Conservation (phyloP, 2,329 filamentous ascomycete species). For the Botryosphaeria dothidea region DNA sequence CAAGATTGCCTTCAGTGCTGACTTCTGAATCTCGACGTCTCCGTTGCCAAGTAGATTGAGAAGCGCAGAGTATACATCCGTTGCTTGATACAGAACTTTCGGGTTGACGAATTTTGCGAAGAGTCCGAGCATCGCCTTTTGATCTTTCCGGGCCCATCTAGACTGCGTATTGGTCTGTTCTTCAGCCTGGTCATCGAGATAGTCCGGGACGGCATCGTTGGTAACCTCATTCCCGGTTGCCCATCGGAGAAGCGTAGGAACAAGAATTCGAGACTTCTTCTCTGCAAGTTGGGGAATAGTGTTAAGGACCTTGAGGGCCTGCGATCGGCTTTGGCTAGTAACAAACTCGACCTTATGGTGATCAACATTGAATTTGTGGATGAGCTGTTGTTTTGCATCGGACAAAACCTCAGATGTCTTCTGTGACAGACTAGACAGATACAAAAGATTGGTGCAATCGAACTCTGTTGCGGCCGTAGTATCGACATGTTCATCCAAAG, state of each 20-base stretch:
- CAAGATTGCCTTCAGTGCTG: slow-evolving; percentile 79
- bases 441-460: slow-evolving; percentile 74
- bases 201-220: slow-evolving; percentile 18
- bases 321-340: slow-evolving; percentile 64
- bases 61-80: slow-evolving; percentile 74
- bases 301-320: slow-evolving; percentile 77
- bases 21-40: slow-evolving; percentile 85
- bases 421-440: slow-evolving; percentile 54
- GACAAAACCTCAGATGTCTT: slow-evolving; percentile 30
- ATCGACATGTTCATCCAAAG: not conserved
- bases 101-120: slow-evolving; percentile 88
- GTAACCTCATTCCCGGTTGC: slow-evolving; percentile 40
- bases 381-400: slow-evolving; percentile 52
- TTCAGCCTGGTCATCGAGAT: slow-evolving; percentile 24
- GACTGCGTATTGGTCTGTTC: slow-evolving; percentile 20
- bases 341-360: slow-evolving; percentile 58
- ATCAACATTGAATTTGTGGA: slow-evolving; percentile 63
- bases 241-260: slow-evolving; percentile 86
- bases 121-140: slow-evolving; percentile 77
- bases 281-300: slow-evolving; percentile 77
- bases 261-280: slow-evolving; percentile 78
- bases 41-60: slow-evolving; percentile 80
- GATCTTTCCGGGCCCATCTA: slow-evolving; percentile 73
- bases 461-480: slow-evolving; percentile 64
- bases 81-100: slow-evolving; percentile 74